Evolutionary conservation across 768 basidiomycete genomes (phyloP).

Genomic region (Boletales sp.): DNA sequence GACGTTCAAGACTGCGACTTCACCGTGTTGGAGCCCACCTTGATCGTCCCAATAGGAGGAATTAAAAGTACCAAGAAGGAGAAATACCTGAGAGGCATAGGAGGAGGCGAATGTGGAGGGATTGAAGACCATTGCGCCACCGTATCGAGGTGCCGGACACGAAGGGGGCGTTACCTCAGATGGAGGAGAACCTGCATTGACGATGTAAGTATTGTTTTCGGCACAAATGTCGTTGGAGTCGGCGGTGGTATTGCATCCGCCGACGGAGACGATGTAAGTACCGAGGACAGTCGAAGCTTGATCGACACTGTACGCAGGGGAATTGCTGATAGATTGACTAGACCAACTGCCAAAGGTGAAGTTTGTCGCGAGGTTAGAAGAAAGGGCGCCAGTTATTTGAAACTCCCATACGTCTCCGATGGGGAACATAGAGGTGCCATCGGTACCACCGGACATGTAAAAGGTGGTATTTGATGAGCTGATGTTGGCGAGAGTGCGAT

Average conservation of each 20-base stretch:
- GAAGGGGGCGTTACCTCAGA: constrained; percentile 38
- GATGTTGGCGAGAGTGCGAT: constrained; percentile 32
- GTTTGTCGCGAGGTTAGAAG: constrained; percentile 56
- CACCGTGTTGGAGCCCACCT: constrained; percentile 57
- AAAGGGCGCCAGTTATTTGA: constrained; percentile 63
- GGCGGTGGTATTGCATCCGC: constrained; percentile 56
- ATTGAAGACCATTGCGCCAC: constrained; percentile 60
- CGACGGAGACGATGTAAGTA: constrained; percentile 49
- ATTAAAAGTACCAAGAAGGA: constrained; percentile 68
- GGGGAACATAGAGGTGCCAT: constrained; percentile 41
- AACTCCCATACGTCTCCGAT: constrained; percentile 72
- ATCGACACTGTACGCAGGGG: constrained; percentile 34
- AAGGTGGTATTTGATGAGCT: constrained; percentile 62
- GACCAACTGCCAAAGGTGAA: constrained; percentile 58
- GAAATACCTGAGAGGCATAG: constrained; percentile 63
- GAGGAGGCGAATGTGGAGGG: constrained; percentile 39
- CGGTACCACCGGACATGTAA: constrained; percentile 68
- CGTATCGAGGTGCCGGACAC: constrained; percentile 66
- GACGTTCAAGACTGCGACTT: constrained; percentile 68
- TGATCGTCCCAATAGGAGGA: constrained; percentile 63
- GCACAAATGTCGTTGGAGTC: constrained; percentile 48
- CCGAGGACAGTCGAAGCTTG: constrained; percentile 59
- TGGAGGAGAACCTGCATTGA: constrained; percentile 27
- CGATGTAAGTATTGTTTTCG: constrained; percentile 53
- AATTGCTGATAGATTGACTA: constrained; percentile 36